phyloP scores from a whole-genome alignment of 225 moss, liverwort and hornwort genomes.

The Bryoerythrophyllum caledonicum region DNA sequence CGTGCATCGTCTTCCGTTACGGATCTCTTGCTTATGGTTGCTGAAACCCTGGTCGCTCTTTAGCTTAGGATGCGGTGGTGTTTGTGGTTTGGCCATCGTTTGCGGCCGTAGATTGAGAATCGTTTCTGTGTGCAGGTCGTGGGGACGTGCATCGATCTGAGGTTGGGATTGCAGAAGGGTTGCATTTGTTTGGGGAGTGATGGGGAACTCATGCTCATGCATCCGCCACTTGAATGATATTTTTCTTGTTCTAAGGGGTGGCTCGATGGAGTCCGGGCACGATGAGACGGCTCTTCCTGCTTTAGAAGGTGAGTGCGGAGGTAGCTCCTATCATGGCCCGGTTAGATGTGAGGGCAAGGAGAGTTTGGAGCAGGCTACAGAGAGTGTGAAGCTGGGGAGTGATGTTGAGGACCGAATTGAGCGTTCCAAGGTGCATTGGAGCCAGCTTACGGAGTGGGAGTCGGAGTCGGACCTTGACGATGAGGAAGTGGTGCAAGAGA shows the following conservation, averaged over 20 bases:
- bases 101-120: background rate
- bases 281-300: constrained; percentile 35
- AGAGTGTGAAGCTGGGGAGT: too few species aligned
- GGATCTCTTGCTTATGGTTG: background rate
- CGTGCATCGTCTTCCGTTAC: background rate
- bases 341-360: too few species aligned
- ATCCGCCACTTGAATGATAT: background rate
- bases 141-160: background rate
- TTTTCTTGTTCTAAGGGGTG: constrained; percentile 21
- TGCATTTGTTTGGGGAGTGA: background rate
- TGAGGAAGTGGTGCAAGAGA: too few species aligned
- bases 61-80: too few species aligned
- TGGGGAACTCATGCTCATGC: background rate
- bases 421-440: too few species aligned
- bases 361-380: too few species aligned
- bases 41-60: background rate
- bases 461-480: too few species aligned
- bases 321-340: too few species aligned
- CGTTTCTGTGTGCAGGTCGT: background rate
- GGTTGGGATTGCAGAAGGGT: background rate
- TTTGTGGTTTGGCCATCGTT: background rate
- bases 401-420: too few species aligned
- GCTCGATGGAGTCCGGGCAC: constrained; percentile 32
- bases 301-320: too few species aligned
- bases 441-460: too few species aligned